A percentile compares a stretch with the other conserved stretches of the same genome.
Evolutionary conservation across 2,329 filamentous ascomycete species (phyloP).

Genomic region (Pseudogymnoascus sp.): DNA sequence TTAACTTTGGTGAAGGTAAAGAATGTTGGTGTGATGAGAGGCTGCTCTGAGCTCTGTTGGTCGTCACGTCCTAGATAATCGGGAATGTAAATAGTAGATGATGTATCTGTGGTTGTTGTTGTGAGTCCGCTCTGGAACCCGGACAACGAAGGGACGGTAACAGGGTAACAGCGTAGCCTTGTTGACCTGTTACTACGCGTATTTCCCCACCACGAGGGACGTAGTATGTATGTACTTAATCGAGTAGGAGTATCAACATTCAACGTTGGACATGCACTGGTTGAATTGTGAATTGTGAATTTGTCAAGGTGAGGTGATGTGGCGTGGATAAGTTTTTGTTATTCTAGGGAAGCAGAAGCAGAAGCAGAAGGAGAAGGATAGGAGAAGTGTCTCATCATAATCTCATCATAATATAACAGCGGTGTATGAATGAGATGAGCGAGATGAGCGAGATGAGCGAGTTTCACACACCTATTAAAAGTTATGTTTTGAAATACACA

Average conservation of each 20-base stretch:
- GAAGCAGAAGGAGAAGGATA: not conserved
- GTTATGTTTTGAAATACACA: not conserved
- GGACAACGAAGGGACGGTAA: slow-evolving; percentile 38
- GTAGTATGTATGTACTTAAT: not conserved
- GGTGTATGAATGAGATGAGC: not conserved
- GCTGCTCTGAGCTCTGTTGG: not conserved
- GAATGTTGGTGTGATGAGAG: not conserved
- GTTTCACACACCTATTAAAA: not conserved
- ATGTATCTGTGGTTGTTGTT: slow-evolving; percentile 15
- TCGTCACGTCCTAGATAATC: not conserved
- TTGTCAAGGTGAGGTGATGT: not conserved
- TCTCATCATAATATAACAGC: slow-evolving; percentile 5
- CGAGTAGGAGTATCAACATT: not conserved
- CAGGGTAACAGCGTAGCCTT: not conserved
- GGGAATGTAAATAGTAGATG: not conserved
- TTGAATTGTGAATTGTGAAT: not conserved
- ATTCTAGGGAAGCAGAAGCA: not conserved
- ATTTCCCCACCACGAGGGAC: not conserved
- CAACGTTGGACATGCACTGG: not conserved
- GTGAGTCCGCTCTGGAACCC: slow-evolving; percentile 36
- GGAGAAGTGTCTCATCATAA: slow-evolving; percentile 7
- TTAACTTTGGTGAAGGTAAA: not conserved
- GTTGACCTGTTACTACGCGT: slow-evolving; percentile 4
- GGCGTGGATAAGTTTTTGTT: not conserved
- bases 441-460: not conserved